These are phyloP conservation scores for Clonostachys rosea DNA, from an alignment of 2,329 filamentous ascomycete species.

Conservation along the genomic window DNA sequence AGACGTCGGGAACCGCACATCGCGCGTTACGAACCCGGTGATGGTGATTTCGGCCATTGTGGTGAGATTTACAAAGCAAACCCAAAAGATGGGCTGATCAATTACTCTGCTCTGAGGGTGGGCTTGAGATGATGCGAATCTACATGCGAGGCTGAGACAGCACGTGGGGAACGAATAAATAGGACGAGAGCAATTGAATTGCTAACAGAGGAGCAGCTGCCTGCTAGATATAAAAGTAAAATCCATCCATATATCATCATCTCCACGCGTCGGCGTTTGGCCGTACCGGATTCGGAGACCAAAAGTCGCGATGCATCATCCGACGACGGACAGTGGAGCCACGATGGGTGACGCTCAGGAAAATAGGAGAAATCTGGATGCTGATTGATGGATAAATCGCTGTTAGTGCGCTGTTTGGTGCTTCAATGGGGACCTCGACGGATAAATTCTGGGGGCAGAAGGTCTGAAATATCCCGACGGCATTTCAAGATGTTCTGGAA, in stretches of 20 bases:
- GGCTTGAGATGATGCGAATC: background rate
- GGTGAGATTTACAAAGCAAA: background rate
- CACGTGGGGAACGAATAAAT: background rate
- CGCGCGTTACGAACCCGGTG: conserved; percentile 65
- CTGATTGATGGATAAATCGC: conserved; percentile 3
- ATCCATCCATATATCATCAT: background rate
- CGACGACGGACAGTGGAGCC: background rate
- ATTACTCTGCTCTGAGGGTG: background rate
- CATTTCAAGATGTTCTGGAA: too few relatives aligned
- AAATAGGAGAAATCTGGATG: background rate
- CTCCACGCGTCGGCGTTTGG: too few relatives aligned
- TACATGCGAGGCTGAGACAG: background rate
- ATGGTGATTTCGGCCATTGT: conserved; percentile 55
- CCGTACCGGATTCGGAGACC: too few relatives aligned
- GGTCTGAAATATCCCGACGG: too few relatives aligned
- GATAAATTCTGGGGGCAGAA: too few relatives aligned
- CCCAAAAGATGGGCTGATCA: background rate
- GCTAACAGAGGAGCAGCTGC: background rate
- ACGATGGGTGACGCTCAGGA: background rate
- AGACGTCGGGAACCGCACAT: conserved; percentile 83
- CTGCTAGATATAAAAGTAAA: background rate
- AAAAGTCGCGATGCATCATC: too few relatives aligned
- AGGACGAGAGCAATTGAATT: background rate
- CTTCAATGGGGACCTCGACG: too few relatives aligned
- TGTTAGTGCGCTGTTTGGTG: background rate